Base-by-base conservation (phyloP, 164 flowering plant species). In the Vitis rupestris region DNA sequence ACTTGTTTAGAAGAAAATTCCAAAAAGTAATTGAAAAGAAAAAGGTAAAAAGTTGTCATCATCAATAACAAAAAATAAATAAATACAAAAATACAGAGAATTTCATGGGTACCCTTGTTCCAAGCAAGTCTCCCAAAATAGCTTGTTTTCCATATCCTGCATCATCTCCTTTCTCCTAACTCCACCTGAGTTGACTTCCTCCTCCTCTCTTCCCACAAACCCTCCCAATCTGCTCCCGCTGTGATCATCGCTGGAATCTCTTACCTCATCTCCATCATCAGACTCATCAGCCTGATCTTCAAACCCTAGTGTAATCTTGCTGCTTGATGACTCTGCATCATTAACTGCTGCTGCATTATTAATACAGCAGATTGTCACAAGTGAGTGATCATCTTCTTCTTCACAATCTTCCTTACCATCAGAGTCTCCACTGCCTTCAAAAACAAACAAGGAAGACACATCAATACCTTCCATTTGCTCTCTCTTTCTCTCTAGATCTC, bases 71-170 rank as follows among this genome's bases (percentile, higher is more conserved):
- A 3, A 37, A 31, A 37, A 37, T 37, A 37, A 37, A 37, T 37
- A 37, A 37, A 37, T 37, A 37, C 4, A 37, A 37, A 37, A 37
- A 37, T 37, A 37, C 44, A 37, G 4, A 10, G 6, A 50, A 50
- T 55, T 16, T 55, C 58, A 12, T 55, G 79, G 73, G 60, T 72
- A 77, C 9, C 80, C 80, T 8, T 60, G 58, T 2, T 68, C 80
- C 68, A 77, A 61, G 65, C 80, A 77, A 47, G 76, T 70, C 23
- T 77, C 80, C 76, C 80, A 77, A 14, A 77, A 77, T 15, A 69
- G 50, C 47, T 62, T 62, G 27, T 77, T 71, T 55, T 73, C 80
- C 80, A 73, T 69, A 3, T 49, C 70, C 62, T 77, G 71, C 74
- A 63, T 54, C 1, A 53, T 66, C 17, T 69, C 57, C 58, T 63